A percentile compares a stretch with the other conserved stretches of the same genome.
Conservation (phyloP, 1,284 basidiomycete species). For the Ganoderma lingzhi region DNA sequence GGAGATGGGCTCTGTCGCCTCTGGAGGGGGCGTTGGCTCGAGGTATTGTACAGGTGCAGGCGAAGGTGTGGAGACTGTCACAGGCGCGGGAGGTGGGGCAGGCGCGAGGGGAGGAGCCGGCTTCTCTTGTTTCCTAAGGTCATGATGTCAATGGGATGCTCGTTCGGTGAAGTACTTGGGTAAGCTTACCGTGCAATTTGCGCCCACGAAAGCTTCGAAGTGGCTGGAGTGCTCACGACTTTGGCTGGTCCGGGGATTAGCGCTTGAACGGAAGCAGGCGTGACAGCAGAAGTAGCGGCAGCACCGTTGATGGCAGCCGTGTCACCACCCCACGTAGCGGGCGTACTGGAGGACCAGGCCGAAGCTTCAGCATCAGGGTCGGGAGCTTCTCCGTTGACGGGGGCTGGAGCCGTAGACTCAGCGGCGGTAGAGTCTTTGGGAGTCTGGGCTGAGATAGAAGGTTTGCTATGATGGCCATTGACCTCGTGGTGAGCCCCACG, state of each 20-base stretch:
- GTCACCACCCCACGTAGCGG: slow-evolving; percentile 49
- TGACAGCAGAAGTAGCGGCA: slow-evolving; percentile 29
- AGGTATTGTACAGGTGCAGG: slow-evolving; percentile 40
- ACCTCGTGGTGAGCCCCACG: slow-evolving; percentile 61
- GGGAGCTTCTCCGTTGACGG: slow-evolving; percentile 26
- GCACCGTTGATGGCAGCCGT: slow-evolving; percentile 49
- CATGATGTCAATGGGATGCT: slow-evolving; percentile 8
- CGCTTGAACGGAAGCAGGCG: slow-evolving; percentile 22
- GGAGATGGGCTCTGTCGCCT: slow-evolving; percentile 41
- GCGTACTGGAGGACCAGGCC: slow-evolving; percentile 41
- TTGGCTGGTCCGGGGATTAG: slow-evolving; percentile 38
- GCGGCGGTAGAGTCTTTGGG: slow-evolving; percentile 30
- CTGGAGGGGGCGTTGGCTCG: slow-evolving; percentile 42
- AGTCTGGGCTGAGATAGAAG: slow-evolving; percentile 35
- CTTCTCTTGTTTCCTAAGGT: slow-evolving; percentile 59
- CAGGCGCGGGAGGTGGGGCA: slow-evolving; percentile 41
- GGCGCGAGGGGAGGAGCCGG: slow-evolving; percentile 49
- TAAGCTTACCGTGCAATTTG: slow-evolving; percentile 73
- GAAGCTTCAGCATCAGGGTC: slow-evolving; percentile 28
- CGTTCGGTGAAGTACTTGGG: neutral
- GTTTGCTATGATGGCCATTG: slow-evolving; percentile 53
- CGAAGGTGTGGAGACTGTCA: slow-evolving; percentile 37
- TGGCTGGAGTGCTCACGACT: slow-evolving; percentile 65
- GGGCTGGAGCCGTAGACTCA: slow-evolving; percentile 32
- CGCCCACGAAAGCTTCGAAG: slow-evolving; percentile 82